Evolutionary conservation across 495 filamentous ascomycete species (phyloP), one percentile per base, ranked within the genome.

Genomic region (Jackrogersella multiformis): DNA sequence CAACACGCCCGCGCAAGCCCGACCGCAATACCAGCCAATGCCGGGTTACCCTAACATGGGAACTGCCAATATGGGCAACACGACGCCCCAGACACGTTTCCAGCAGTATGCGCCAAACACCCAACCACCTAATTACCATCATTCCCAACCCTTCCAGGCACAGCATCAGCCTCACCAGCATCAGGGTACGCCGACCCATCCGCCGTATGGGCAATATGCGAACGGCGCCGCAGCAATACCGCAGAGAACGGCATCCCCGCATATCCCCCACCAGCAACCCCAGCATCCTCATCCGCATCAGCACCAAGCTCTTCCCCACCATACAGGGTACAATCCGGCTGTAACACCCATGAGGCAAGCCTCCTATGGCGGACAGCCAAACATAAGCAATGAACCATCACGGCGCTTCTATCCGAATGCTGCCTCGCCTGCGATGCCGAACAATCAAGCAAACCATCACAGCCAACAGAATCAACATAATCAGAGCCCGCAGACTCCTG

Each of bases 121-220:
- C 1, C 71, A 74, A 39, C 39, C 76, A 18, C 54, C 74, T 10
- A 61, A 70, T n/a, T 76, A 48, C n/a, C 66, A 68, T 48, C 75
- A 77, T 10, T 58, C 72, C n/a, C 78, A 78, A 46, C 72, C 70
- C 21, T 80, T 75, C 30, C 73, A 76, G 60, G 56, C 68, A 38
- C 76, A 57, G 42, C 77, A 77, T 36, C 74, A 75, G 52, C 64
- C 70, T 32, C 77, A 76, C 45, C 72, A 68, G 24, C 65, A 74
- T 58, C 69, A 63, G 18, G 68, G 52, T 1, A 71, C 74, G 7
- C 77, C 77, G 1, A 58, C 72, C 9, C 74, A 74, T 52, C 61
- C 53, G 23, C 61, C 72, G 0, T 76, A 72, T 55, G 36, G 12
- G 13, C 70, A 72, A 30, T 73, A 73, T 59, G 26, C 65, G 1